A percentile compares a stretch with the other conserved stretches of the same genome.
Evolutionary conservation across 2,329 filamentous ascomycete genomes (phyloP).

Genomic region (Cryphonectria radicalis): DNA sequence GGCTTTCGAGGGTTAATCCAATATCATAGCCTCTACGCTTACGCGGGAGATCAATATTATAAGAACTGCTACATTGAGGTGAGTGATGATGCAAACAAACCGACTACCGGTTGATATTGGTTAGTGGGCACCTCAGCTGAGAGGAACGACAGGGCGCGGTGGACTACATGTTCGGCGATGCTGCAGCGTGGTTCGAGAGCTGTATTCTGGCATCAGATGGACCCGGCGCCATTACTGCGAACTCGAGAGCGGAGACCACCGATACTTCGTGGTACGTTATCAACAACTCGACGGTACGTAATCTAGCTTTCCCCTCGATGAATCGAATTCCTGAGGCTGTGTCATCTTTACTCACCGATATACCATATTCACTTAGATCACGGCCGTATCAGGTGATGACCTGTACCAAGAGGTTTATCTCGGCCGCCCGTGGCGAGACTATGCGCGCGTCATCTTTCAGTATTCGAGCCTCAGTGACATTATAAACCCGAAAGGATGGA

Average conservation of each 20-base stretch:
- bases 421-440: constrained; percentile 40
- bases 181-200: constrained; percentile 34
- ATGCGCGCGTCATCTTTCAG: constrained; percentile 42
- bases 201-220: constrained; percentile 41
- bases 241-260: constrained; percentile 32
- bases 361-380: neutral
- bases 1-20: neutral
- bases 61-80: constrained; percentile 14
- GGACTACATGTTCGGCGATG: constrained; percentile 43
- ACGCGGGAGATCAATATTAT: constrained; percentile 38
- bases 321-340: too few relatives aligned
- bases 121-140: neutral
- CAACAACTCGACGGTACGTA: constrained; percentile 34
- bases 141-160: constrained; percentile 33
- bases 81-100: constrained; percentile 8
- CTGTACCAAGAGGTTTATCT: constrained; percentile 37
- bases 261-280: constrained; percentile 40
- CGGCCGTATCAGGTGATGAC: neutral
- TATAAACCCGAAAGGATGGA: constrained; percentile 40
- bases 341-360: neutral
- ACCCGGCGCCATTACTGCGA: constrained; percentile 39
- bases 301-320: too few relatives aligned
- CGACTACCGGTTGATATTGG: neutral
- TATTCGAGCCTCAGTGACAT: constrained; percentile 36
- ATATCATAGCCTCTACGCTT: constrained; percentile 36